phyloP scores from a whole-genome alignment of 2,329 filamentous ascomycete genomes.

The Ophiocordyceps robertsii region DNA sequence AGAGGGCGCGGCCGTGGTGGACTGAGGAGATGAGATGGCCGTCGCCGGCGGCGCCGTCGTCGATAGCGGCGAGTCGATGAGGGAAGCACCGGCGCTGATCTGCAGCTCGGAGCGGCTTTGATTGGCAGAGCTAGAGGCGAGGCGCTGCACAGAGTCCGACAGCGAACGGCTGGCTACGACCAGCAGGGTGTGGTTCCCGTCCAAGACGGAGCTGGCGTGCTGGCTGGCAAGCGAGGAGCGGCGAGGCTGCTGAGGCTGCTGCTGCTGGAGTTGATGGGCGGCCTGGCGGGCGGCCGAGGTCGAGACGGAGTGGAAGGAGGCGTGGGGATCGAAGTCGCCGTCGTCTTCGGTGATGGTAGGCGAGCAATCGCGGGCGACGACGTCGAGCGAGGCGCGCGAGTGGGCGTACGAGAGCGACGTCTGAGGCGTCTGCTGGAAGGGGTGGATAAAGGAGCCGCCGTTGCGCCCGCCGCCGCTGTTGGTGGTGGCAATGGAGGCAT shows the following conservation, averaged over 20 bases:
- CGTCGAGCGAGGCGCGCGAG: slow-evolving; percentile 38
- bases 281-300: background rate
- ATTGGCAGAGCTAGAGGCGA: slow-evolving; percentile 24
- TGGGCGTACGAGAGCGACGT: slow-evolving; percentile 45
- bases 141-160: slow-evolving; percentile 17
- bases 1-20: slow-evolving; percentile 3
- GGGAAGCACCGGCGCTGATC: slow-evolving; percentile 15
- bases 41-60: slow-evolving; percentile 12
- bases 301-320: slow-evolving; percentile 6
- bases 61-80: slow-evolving; percentile 22
- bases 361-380: slow-evolving; percentile 32
- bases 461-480: slow-evolving; percentile 29
- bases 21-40: slow-evolving; percentile 13
- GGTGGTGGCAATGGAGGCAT: slow-evolving; percentile 40
- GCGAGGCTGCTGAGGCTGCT: slow-evolving; percentile 10
- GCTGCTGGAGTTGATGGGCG: slow-evolving; percentile 6
- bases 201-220: slow-evolving; percentile 19
- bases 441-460: slow-evolving; percentile 43
- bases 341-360: slow-evolving; percentile 42
- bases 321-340: slow-evolving; percentile 20
- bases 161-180: slow-evolving; percentile 13
- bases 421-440: slow-evolving; percentile 50
- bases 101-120: slow-evolving; percentile 36
- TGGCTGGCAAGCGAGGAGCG: slow-evolving; percentile 19
- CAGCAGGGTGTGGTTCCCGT: slow-evolving; percentile 16